Base-by-base conservation (phyloP, 2,329 filamentous ascomycete species). In the Ceratocystis albifundus region DNA sequence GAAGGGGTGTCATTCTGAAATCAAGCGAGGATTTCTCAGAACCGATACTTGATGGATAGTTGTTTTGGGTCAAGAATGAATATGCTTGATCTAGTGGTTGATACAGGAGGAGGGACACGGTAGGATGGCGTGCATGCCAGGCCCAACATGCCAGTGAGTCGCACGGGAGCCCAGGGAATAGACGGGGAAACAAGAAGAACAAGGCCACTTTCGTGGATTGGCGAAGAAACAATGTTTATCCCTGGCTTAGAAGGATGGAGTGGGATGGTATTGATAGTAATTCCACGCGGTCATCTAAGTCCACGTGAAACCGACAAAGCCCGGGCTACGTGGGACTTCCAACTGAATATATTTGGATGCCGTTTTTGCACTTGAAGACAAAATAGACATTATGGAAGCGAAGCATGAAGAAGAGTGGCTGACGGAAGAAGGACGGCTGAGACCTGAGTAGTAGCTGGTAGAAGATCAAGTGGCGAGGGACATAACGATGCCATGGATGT, bases 21-120 rank as follows among this genome's bases (percentile, higher is more conserved):
- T 36, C 55, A 59, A 59, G 55, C 62, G 46, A 50, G 62, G 28
- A 53, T 53, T 53, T 59, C 25, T 59, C 55, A 30, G 36, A 59
- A 59, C 7, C 30, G 28, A 59, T 59, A 59, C 28, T 59, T 20
- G 55, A 20, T 20, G 30, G 12, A 36, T 59, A 30, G 10, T 15
- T 59, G 55, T 36, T n/a, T 8, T 22, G 12, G 55, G 8, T 4
- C 4, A 63, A 63, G 61, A 63, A 63, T 63, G 44, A 50, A 48
- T 3, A 17, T n/a, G 12, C 22, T 22, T 22, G 41, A 28, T 48
- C 44, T 63, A 63, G 22, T 63, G 44, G 15, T 25, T 3, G 15
- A 44, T n/a, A 25, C 12, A n/a, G 48, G 12, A 32, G 44, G 36
- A 15, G 10, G 10, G 12, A 41, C 36, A 41, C 12, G 15, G 36